These are phyloP conservation scores for Echium plantagineum DNA, from an alignment of 257 asterid species.

Conservation along the genomic window DNA sequence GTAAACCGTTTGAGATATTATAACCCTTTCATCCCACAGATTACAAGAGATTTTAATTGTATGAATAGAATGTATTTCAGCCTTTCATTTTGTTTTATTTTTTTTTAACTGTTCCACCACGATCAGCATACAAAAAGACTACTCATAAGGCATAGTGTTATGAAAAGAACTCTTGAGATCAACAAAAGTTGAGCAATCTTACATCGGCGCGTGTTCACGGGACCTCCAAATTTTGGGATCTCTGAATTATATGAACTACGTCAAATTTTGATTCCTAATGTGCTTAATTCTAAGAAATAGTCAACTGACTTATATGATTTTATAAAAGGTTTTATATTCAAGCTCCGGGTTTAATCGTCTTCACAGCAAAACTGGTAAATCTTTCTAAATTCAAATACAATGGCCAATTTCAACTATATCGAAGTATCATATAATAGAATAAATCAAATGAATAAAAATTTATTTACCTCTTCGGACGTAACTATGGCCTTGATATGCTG, in stretches of 20 bases:
- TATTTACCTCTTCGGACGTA: conserved; percentile 74
- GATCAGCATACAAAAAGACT: too few relatives aligned
- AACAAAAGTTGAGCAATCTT: background rate
- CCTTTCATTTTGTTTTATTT: background rate
- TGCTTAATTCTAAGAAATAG: background rate
- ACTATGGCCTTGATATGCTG: conserved; percentile 97
- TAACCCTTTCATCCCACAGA: background rate
- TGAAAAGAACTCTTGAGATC: background rate
- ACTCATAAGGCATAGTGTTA: too few relatives aligned
- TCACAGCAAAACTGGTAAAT: too few relatives aligned
- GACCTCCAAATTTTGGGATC: background rate
- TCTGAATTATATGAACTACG: too few relatives aligned
- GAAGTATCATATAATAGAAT: background rate
- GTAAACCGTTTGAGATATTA: background rate
- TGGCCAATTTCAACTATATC: too few relatives aligned
- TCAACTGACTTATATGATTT: too few relatives aligned
- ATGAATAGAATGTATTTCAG: background rate
- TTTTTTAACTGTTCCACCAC: background rate
- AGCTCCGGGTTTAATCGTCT: too few relatives aligned
- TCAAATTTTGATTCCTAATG: background rate
- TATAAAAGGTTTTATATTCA: background rate
- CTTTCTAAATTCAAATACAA: too few relatives aligned
- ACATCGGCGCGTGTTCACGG: background rate
- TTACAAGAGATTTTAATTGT: background rate
- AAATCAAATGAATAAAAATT: background rate